These are phyloP conservation scores for Naganishia vaughanmartiniae DNA, from an alignment of 768 basidiomycete species.

Conservation along the genomic window DNA sequence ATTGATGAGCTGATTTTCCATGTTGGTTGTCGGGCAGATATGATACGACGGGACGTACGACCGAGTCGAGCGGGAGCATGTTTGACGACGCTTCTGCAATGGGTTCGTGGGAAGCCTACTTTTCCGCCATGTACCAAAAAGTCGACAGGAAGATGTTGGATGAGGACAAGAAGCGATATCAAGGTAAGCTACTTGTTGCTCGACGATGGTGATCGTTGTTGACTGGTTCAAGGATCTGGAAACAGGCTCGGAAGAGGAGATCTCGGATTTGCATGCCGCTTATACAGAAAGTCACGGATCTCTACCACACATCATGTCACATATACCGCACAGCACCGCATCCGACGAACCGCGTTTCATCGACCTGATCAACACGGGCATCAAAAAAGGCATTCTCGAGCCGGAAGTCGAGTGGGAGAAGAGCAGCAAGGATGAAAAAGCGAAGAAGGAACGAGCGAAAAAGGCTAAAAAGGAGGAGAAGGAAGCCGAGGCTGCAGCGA, in stretches of 20 bases:
- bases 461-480: conserved; percentile 72
- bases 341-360: conserved; percentile 86
- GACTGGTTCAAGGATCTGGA: neutral
- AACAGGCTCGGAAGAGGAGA: conserved; percentile 80
- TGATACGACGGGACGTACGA: conserved; percentile 79
- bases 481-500: conserved; percentile 77
- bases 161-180: conserved; percentile 90
- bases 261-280: conserved; percentile 70
- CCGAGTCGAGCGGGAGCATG: conserved; percentile 60
- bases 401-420: conserved; percentile 62
- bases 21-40: too few species aligned
- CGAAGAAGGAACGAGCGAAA: conserved; percentile 69
- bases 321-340: conserved; percentile 78
- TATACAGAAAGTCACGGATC: conserved; percentile 72
- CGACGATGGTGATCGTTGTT: neutral
- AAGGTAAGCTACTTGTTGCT: conserved; percentile 60
- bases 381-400: conserved; percentile 62
- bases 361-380: conserved; percentile 64
- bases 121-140: conserved; percentile 80
- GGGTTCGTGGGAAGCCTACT: conserved; percentile 94
- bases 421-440: conserved; percentile 75
- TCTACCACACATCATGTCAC: conserved; percentile 74
- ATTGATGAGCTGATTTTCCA: too few species aligned
- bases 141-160: conserved; percentile 83
- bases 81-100: conserved; percentile 62